Evolutionary conservation across 2,329 filamentous ascomycete species (phyloP).

Genomic region (Tolypocladium ophioglossoides): DNA sequence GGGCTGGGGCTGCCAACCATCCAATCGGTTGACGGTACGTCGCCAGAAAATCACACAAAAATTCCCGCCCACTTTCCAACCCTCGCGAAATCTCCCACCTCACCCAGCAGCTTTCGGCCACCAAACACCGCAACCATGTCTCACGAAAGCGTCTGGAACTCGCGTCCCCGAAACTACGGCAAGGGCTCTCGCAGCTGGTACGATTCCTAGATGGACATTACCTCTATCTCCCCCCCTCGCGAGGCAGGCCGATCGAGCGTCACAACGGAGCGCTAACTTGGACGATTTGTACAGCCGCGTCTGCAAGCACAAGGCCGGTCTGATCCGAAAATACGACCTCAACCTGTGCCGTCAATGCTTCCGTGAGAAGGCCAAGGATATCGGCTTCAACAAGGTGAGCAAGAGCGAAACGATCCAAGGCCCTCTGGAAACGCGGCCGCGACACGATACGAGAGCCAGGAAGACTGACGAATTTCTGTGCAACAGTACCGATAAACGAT

Average conservation of each 20-base stretch:
- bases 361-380: constrained; percentile 63
- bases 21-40: constrained; percentile 21
- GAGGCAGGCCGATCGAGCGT: background rate
- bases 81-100: constrained; percentile 22
- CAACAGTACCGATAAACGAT: constrained; percentile 27
- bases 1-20: constrained; percentile 27
- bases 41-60: constrained; percentile 27
- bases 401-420: background rate
- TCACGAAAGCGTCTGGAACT: constrained; percentile 98
- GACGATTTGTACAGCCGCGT: constrained; percentile 39
- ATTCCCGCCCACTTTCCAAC: constrained; percentile 21
- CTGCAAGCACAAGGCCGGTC: constrained; percentile 91
- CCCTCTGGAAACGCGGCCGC: too few species aligned
- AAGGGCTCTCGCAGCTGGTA: constrained; percentile 94
- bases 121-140: constrained; percentile 41
- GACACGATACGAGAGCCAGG: background rate
- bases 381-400: constrained; percentile 62
- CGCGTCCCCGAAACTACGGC: constrained; percentile 91
- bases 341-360: constrained; percentile 78
- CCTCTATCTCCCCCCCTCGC: background rate
- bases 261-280: background rate
- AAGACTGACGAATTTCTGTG: constrained; percentile 8
- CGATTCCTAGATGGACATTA: constrained; percentile 21
- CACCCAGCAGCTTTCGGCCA: constrained; percentile 14
- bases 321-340: constrained; percentile 99